Conservation (phyloP, 352 stramenopile genomes). For the Thalassiosira gravida region DNA sequence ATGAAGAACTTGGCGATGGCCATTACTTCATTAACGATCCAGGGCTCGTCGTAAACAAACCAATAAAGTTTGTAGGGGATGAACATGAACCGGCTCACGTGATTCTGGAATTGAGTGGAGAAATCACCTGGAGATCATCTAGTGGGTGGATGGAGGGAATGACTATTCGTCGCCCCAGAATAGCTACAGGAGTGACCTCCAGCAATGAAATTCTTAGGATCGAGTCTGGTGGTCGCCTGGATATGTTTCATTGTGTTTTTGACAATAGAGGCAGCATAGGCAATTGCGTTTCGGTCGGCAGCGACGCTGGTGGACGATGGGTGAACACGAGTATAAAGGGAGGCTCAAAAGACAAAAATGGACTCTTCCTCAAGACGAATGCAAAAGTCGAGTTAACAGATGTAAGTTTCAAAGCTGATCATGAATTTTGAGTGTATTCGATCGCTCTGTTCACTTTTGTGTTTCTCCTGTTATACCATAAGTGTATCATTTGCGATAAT, state of each 20-base stretch:
- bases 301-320: constrained; percentile 38
- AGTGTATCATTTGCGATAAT: constrained; percentile 43
- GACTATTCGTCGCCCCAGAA: constrained; percentile 78
- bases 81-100: constrained; percentile 85
- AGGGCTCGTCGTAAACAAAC: constrained; percentile 74
- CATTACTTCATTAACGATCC: constrained; percentile 88
- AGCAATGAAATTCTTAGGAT: constrained; percentile 64
- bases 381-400: constrained; percentile 44
- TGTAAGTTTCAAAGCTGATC: constrained; percentile 59
- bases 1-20: constrained; percentile 84
- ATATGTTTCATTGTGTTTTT: constrained; percentile 76
- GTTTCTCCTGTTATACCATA: too few relatives aligned
- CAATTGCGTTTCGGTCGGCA: constrained; percentile 48
- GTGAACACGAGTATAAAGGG: constrained; percentile 48
- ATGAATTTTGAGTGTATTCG: too few relatives aligned
- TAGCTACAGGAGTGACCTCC: constrained; percentile 45
- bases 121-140: constrained; percentile 74
- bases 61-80: constrained; percentile 86
- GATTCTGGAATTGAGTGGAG: constrained; percentile 86
- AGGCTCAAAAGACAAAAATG: constrained; percentile 37
- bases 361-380: constrained; percentile 42
- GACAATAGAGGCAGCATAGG: constrained; percentile 71
- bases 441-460: too few relatives aligned
- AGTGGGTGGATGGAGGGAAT: constrained; percentile 82
- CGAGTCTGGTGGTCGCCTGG: constrained; percentile 49